Percentiles rank a stretch among this genome's conserved stretches.
Evolutionary conservation across 1,284 basidiomycete species (phyloP).

Genomic region (Anthracocystis walkeri): DNA sequence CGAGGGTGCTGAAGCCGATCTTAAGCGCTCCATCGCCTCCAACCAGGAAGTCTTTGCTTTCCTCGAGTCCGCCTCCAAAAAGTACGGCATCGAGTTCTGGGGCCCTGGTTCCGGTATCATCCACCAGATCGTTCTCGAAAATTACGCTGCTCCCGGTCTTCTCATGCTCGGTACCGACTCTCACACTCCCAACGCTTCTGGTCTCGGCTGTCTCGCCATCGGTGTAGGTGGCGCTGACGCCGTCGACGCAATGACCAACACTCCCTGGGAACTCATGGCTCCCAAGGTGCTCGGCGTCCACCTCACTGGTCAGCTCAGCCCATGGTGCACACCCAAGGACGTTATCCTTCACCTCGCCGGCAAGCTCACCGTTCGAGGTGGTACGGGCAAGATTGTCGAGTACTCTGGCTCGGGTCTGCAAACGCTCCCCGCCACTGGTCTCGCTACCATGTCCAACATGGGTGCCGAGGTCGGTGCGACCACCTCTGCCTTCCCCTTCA

Average conservation of each 20-base stretch:
- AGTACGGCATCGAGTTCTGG: constrained; percentile 91
- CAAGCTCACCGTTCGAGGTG: constrained; percentile 93
- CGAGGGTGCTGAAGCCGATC: constrained; percentile 83
- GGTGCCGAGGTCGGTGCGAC: constrained; percentile 99
- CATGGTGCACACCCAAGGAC: constrained; percentile 97
- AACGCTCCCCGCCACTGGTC: constrained; percentile 91
- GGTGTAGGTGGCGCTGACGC: constrained; percentile 99
- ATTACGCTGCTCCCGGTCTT: constrained; percentile 81
- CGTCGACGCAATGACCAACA: constrained; percentile 97
- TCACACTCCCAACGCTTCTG: constrained; percentile 98
- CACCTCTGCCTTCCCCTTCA: constrained; percentile 97
- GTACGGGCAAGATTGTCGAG: constrained; percentile 94
- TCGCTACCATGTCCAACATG: constrained; percentile 98
- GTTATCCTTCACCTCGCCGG: constrained; percentile 94
- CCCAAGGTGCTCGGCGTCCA: constrained; percentile 85
- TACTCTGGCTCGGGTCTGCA: constrained; percentile 96
- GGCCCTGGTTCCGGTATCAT: constrained; percentile 85
- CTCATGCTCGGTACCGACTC: constrained; percentile 81
- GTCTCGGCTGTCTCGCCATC: constrained; percentile 96
- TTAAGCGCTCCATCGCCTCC: constrained; percentile 84
- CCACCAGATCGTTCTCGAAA: constrained; percentile 98
- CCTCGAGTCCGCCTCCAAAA: constrained; percentile 90
- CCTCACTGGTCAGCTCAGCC: constrained; percentile 86
- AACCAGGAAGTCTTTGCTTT: constrained; percentile 99
- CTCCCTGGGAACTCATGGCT: constrained; percentile 98